A percentile compares a stretch with the other conserved stretches of the same genome.
phyloP scores from a whole-genome alignment of 2,329 filamentous ascomycete genomes.

The Trichoderma koningii region DNA sequence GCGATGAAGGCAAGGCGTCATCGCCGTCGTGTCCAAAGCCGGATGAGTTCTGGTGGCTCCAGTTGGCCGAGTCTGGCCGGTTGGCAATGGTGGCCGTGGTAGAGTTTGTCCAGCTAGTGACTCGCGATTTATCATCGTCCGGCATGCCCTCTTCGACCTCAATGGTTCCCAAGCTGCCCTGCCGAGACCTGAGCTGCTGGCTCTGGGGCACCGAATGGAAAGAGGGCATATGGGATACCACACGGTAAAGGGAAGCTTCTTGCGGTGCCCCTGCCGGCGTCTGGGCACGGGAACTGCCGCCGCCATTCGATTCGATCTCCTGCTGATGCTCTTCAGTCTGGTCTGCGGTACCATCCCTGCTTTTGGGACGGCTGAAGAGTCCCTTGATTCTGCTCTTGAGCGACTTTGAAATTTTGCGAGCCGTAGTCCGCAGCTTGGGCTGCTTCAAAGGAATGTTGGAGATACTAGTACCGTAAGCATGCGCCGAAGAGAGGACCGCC shows the following conservation, averaged over 20 bases:
- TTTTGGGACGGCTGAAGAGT: constrained; percentile 39
- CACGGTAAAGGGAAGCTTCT: constrained; percentile 50
- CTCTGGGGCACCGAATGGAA: constrained; percentile 51
- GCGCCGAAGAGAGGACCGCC: constrained; percentile 39
- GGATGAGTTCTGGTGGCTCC: constrained; percentile 61
- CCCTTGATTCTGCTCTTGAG: constrained; percentile 62
- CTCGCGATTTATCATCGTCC: constrained; percentile 60
- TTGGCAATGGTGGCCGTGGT: constrained; percentile 57
- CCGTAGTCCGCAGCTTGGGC: constrained; percentile 50
- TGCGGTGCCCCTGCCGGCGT: constrained; percentile 37
- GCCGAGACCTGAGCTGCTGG: constrained; percentile 53
- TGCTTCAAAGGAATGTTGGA: constrained; percentile 32
- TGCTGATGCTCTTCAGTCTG: constrained; percentile 14
- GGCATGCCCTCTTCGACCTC: constrained; percentile 43
- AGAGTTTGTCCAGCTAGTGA: constrained; percentile 73
- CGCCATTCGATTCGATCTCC: constrained; percentile 34
- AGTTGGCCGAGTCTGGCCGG: constrained; percentile 43
- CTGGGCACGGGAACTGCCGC: constrained; percentile 40
- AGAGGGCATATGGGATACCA: constrained; percentile 53
- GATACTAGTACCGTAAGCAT: constrained; percentile 34
- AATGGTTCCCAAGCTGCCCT: constrained; percentile 58
- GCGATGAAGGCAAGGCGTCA: constrained; percentile 39
- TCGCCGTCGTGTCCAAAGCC: constrained; percentile 61
- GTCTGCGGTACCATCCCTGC: constrained; percentile 26
- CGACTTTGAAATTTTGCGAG: constrained; percentile 63